A percentile compares a stretch with the other conserved stretches of the same genome.
Conservation (phyloP, 768 basidiomycete species). For the Pulveroboletus sp. region DNA sequence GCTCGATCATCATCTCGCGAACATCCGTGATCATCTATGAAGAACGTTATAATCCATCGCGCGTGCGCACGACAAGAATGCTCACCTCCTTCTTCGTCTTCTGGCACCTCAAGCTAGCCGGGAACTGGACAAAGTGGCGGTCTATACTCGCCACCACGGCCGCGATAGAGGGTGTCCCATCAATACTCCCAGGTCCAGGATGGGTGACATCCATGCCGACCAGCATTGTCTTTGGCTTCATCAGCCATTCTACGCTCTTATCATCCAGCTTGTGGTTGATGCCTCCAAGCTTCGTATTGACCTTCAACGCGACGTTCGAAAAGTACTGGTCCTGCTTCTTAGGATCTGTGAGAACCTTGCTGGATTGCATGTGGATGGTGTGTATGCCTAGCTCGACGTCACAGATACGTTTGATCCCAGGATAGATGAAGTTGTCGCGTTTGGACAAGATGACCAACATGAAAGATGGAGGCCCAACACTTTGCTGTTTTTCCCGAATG, state of each 20-base stretch:
- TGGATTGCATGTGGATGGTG: conserved; percentile 67
- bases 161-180: conserved; percentile 78
- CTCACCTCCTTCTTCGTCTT: conserved; percentile 32
- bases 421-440: conserved; percentile 72
- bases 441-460: conserved; percentile 66
- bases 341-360: conserved; percentile 52
- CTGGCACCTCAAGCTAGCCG: conserved; percentile 69
- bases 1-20: conserved; percentile 63
- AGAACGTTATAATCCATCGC: not conserved
- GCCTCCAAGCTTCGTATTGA: conserved; percentile 81
- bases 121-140: conserved; percentile 67
- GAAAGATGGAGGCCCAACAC: conserved; percentile 49
- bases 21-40: conserved; percentile 70
- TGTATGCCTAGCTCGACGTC: conserved; percentile 72
- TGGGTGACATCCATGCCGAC: conserved; percentile 86
- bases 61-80: not conserved
- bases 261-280: conserved; percentile 72
- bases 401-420: conserved; percentile 74
- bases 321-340: conserved; percentile 75
- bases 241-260: conserved; percentile 59
- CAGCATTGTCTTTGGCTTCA: conserved; percentile 68
- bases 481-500: conserved; percentile 33
- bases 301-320: conserved; percentile 76
- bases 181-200: conserved; percentile 60
- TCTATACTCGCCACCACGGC: conserved; percentile 80